Evolutionary conservation across 345 rosid genomes (phyloP).

Genomic region (Gossypium turneri): DNA sequence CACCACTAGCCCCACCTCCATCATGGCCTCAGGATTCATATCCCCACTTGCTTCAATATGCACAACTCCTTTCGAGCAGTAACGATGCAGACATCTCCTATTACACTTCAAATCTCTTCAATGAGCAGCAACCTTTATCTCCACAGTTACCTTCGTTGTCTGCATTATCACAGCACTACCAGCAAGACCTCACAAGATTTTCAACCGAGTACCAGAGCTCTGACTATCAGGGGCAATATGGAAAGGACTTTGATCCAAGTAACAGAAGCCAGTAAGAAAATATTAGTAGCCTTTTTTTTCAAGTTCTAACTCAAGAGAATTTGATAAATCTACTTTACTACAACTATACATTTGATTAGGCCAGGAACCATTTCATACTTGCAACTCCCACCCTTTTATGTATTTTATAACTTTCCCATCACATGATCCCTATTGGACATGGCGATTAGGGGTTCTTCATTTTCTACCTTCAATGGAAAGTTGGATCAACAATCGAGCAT

Average conservation of each 20-base stretch:
- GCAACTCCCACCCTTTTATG: no score
- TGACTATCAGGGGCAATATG: constrained; percentile 23
- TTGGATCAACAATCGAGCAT: not conserved
- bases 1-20: constrained; percentile 18
- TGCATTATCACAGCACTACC: not conserved
- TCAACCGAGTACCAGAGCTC: constrained; percentile 27
- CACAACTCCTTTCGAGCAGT: constrained; percentile 65
- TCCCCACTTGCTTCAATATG: constrained; percentile 71
- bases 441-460: no score
- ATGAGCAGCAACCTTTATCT: constrained; percentile 28
- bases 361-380: not conserved
- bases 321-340: not conserved
- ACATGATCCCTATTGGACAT: no score
- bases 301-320: not conserved
- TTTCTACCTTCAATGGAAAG: not conserved
- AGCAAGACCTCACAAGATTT: constrained; percentile 16
- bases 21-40: constrained; percentile 32
- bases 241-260: constrained; percentile 28
- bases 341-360: not conserved
- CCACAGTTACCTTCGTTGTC: constrained; percentile 7
- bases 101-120: constrained; percentile 53
- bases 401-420: no score
- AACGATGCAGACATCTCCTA: constrained; percentile 55
- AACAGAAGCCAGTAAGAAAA: not conserved
- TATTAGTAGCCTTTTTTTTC: not conserved